Evolutionary conservation across 768 basidiomycete species (phyloP).

Genomic region (Candolleomyces eurysporus): DNA sequence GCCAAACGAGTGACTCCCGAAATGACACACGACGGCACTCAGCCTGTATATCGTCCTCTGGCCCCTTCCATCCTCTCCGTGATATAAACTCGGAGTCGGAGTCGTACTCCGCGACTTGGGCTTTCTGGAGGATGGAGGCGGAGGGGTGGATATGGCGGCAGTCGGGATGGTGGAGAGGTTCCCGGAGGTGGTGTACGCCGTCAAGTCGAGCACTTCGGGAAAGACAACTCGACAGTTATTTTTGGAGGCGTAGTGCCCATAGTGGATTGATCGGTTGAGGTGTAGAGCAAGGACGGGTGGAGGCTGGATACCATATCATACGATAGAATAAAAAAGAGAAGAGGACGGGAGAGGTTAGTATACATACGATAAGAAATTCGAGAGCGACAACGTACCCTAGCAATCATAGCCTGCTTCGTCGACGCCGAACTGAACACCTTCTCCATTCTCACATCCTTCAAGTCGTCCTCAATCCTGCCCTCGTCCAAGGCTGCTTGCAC

Average conservation of each 20-base stretch:
- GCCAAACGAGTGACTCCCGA: conserved; percentile 88
- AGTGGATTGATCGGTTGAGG: conserved; percentile 87
- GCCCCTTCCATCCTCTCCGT: conserved; percentile 15
- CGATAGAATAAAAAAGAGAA: too few species aligned
- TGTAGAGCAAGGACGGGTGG: conserved; percentile 86
- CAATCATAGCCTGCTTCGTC: conserved; percentile 91
- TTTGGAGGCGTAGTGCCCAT: conserved; percentile 74
- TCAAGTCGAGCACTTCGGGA: conserved; percentile 86
- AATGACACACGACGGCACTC: conserved; percentile 86
- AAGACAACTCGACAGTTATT: conserved; percentile 81
- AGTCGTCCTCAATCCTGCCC: conserved; percentile 78
- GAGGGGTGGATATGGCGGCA: conserved; percentile 66
- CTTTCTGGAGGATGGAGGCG: conserved; percentile 29
- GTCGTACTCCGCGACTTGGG: not conserved
- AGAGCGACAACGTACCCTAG: conserved; percentile 20
- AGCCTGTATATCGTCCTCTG: conserved; percentile 84
- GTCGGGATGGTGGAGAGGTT: conserved; percentile 70
- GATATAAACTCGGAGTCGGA: conserved; percentile 53
- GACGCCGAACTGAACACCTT: conserved; percentile 71
- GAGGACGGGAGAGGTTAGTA: too few species aligned
- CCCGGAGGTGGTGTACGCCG: conserved; percentile 83
- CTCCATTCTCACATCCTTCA: conserved; percentile 79
- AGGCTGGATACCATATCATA: conserved; percentile 44
- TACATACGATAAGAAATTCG: too few species aligned
- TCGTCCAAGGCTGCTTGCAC: conserved; percentile 67